These are phyloP conservation scores for Mycogone perniciosa DNA, from an alignment of 2,329 filamentous ascomycete genomes.

Conservation along the genomic window DNA sequence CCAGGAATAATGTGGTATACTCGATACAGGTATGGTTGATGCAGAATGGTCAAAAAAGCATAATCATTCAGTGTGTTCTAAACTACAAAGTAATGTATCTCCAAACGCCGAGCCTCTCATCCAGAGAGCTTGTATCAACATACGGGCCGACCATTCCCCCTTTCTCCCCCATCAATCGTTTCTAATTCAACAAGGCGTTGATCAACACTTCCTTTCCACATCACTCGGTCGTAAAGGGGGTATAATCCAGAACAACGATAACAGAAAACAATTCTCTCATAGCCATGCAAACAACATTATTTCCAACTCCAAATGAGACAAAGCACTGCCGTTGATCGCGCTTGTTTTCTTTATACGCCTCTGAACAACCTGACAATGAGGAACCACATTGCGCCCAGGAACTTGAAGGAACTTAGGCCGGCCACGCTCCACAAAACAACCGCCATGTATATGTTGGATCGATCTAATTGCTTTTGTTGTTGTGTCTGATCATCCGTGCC, in stretches of 20 bases:
- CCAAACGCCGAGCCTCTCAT: slow-evolving; percentile 3
- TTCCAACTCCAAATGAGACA: neutral
- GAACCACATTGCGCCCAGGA: slow-evolving; percentile 85
- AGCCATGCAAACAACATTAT: neutral
- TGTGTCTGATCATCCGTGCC: slow-evolving; percentile 28
- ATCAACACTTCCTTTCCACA: neutral
- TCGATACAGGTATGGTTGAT: no score
- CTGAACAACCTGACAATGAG: slow-evolving; percentile 83
- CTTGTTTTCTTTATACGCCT: slow-evolving; percentile 43
- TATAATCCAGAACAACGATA: slow-evolving; percentile 15
- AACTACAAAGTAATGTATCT: neutral
- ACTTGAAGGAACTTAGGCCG: slow-evolving; percentile 75
- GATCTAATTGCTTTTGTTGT: slow-evolving; percentile 42
- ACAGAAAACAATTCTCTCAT: neutral
- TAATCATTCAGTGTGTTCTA: slow-evolving; percentile 7
- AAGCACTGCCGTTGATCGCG: neutral
- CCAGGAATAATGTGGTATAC: no score
- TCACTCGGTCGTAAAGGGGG: slow-evolving; percentile 8
- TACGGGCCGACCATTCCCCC: neutral
- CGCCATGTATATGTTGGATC: slow-evolving; percentile 76
- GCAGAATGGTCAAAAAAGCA: neutral
- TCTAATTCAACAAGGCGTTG: neutral
- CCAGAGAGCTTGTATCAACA: neutral
- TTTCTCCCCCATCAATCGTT: neutral
- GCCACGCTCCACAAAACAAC: slow-evolving; percentile 88